These are phyloP conservation scores for Aurinia saxatilis DNA, from an alignment of 345 rosid genomes.

Conservation along the genomic window DNA sequence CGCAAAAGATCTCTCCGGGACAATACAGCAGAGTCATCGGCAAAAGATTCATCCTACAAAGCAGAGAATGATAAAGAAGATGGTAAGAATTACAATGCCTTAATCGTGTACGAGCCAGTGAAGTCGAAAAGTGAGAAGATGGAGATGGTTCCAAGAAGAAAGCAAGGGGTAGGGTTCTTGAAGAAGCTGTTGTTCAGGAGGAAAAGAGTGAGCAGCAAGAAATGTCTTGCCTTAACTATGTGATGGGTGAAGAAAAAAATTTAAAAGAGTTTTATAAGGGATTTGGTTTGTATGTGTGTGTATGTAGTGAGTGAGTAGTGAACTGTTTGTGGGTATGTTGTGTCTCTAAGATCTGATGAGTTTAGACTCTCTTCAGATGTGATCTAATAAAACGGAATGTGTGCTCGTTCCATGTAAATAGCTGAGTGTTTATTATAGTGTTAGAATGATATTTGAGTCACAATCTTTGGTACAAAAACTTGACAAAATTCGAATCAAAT, in stretches of 20 bases:
- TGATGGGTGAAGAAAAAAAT: not conserved
- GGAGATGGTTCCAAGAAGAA: slow-evolving; percentile 47
- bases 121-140: slow-evolving; percentile 26
- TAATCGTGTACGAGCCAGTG: slow-evolving; percentile 28
- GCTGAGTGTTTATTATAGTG: not conserved
- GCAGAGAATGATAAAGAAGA: slow-evolving; percentile 1
- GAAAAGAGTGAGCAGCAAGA: slow-evolving; percentile 55
- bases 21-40: slow-evolving; percentile 21
- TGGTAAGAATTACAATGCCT: slow-evolving; percentile 12
- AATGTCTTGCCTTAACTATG: slow-evolving; percentile 33
- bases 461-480: no score
- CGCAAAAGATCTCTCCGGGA: slow-evolving; percentile 17
- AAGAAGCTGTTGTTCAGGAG: slow-evolving; percentile 62
- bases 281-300: slow-evolving; percentile 8
- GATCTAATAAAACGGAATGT: not conserved
- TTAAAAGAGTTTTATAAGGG: not conserved
- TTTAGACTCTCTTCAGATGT: slow-evolving; percentile 1
- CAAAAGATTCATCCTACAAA: slow-evolving; percentile 16
- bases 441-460: no score
- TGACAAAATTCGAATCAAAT: no score
- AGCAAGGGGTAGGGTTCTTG: slow-evolving; percentile 52
- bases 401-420: not conserved
- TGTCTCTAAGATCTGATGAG: slow-evolving; percentile 7
- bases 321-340: slow-evolving; percentile 9
- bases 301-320: slow-evolving; percentile 1